A percentile compares a stretch with the other conserved stretches of the same genome.
Evolutionary conservation across 768 basidiomycete genomes (phyloP).

Genomic region (Melanogaster broomeanus): DNA sequence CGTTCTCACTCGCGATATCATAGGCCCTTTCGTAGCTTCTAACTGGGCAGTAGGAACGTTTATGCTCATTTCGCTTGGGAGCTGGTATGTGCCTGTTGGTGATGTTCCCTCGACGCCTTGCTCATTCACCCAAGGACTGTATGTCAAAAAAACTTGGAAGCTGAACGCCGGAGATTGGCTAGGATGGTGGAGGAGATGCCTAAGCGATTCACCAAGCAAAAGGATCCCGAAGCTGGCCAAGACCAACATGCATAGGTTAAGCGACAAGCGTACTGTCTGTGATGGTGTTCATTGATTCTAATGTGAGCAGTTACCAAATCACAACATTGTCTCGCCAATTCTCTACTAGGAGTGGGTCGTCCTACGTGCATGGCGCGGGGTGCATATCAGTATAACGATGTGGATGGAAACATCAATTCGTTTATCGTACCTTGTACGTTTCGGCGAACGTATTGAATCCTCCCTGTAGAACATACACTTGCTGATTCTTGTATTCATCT

Average conservation of each 20-base stretch:
- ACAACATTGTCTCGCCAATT: constrained; percentile 63
- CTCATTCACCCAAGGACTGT: constrained; percentile 50
- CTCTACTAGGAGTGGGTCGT: constrained; percentile 71
- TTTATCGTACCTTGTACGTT: constrained; percentile 59
- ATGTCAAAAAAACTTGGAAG: constrained; percentile 55
- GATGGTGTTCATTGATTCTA: background rate
- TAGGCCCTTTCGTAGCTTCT: constrained; percentile 62
- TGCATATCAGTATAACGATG: background rate
- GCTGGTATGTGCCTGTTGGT: constrained; percentile 53
- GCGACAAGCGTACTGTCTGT: background rate
- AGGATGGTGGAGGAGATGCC: constrained; percentile 64
- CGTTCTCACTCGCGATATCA: constrained; percentile 5
- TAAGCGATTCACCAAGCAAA: constrained; percentile 49
- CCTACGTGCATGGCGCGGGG: constrained; percentile 32
- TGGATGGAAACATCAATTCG: background rate
- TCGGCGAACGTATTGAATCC: constrained; percentile 75
- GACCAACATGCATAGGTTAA: background rate
- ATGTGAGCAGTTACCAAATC: constrained; percentile 49
- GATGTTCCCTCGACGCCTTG: background rate
- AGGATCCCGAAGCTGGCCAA: constrained; percentile 22
- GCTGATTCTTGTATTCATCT: constrained; percentile 47
- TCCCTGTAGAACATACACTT: constrained; percentile 66
- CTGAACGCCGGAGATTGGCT: constrained; percentile 56
- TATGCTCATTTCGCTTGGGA: constrained; percentile 61
- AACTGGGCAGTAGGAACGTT: constrained; percentile 84